Evolutionary conservation across 768 basidiomycete species (phyloP).

Genomic region (Hypholoma sublateritium): DNA sequence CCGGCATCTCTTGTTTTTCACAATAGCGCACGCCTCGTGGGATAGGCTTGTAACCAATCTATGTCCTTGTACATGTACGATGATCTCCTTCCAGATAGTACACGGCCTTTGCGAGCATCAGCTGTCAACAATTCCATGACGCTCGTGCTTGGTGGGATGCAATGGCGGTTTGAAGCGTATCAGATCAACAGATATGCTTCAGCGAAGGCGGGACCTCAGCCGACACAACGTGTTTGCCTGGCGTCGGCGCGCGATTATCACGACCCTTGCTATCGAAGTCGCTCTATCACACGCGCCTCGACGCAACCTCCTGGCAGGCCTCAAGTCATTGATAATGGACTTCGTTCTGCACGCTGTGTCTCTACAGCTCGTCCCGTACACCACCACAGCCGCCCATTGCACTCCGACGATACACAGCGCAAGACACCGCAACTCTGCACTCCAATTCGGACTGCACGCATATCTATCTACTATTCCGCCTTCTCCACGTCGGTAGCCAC

Average conservation of each 20-base stretch:
- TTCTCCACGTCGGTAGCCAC: conserved; percentile 2
- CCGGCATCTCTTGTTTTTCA: not conserved
- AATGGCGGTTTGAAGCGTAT: conserved; percentile 1
- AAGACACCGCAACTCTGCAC: conserved; percentile 6
- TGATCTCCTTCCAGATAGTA: conserved; percentile 11
- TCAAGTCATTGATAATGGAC: conserved; percentile 33
- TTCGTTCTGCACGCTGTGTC: conserved; percentile 15
- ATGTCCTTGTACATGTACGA: not conserved
- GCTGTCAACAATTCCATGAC: not conserved
- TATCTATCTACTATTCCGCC: conserved; percentile 1
- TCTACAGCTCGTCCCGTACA: conserved; percentile 14
- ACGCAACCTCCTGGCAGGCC: conserved; percentile 42
- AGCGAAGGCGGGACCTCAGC: not conserved
- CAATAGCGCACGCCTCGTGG: conserved; percentile 9
- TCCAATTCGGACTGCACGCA: conserved; percentile 11
- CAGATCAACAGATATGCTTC: not conserved
- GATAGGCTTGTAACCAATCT: not conserved
- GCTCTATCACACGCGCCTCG: conserved; percentile 32
- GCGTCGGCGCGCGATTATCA: conserved; percentile 14
- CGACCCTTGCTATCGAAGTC: conserved; percentile 10
- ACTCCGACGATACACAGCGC: not conserved
- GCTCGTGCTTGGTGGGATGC: not conserved
- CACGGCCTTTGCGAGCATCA: not conserved
- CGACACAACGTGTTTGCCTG: conserved; percentile 16
- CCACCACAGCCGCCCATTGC: too few relatives aligned